Evolutionary conservation across 352 stramenopile species (phyloP).

Genomic region (Phytophthora megakarya): DNA sequence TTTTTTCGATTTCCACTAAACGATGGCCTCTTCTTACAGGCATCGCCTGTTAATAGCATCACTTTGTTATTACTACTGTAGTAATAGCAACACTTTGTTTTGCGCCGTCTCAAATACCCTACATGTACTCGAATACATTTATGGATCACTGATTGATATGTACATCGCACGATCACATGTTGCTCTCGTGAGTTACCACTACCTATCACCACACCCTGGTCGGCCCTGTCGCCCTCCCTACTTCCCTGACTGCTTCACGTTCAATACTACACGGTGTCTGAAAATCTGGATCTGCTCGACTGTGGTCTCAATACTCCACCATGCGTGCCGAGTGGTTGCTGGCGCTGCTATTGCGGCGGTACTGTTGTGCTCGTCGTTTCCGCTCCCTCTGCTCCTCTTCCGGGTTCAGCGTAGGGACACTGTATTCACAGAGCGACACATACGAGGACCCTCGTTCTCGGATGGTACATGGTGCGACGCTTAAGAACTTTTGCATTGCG

Average conservation of each 20-base stretch:
- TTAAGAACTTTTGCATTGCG: conserved; percentile 77
- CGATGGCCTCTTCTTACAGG: no score
- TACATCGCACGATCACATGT: conserved; percentile 31
- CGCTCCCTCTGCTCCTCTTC: conserved; percentile 76
- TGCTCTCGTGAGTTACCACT: conserved; percentile 31
- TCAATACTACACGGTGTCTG: conserved; percentile 30
- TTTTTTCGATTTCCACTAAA: no score
- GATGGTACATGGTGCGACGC: conserved; percentile 67
- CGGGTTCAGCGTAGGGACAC: conserved; percentile 67
- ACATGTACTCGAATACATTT: conserved; percentile 16
- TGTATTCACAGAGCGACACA: conserved; percentile 79
- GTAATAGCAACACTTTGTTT: no score
- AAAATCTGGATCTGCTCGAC: conserved; percentile 17
- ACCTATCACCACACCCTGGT: conserved; percentile 31
- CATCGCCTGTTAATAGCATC: no score
- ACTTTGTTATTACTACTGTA: no score
- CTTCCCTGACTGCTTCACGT: conserved; percentile 18
- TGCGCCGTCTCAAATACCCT: no score
- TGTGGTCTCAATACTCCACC: conserved; percentile 51
- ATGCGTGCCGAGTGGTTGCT: conserved; percentile 47
- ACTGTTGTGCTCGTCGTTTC: conserved; percentile 69
- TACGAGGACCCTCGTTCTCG: conserved; percentile 81
- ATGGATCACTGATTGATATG: conserved; percentile 11
- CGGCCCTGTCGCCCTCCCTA: neutral
- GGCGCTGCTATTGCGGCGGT: conserved; percentile 77